Base-by-base conservation (phyloP, 768 basidiomycete species). In the Omphalotus guepiniiformis region DNA sequence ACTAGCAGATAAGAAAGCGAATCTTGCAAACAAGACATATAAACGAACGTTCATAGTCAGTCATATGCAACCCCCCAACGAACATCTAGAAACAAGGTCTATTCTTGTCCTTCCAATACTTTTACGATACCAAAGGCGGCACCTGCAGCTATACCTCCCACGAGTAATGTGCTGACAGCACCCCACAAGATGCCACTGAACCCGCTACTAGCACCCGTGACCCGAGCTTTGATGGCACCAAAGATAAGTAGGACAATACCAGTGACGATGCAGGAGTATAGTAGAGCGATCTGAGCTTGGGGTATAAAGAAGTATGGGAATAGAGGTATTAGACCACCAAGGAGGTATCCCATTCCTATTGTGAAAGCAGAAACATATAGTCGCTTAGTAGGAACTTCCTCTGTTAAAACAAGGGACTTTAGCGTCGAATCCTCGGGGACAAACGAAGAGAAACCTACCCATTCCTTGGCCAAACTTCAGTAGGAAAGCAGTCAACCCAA, bases 391-490 rank as follows among this genome's bases (percentile, higher is more conserved):
- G 94, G 89, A 28, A 96, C 79, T 66, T 98, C 95, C 76, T 96
- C 94, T 87, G 62, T 43, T 12, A 16, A 45, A 28, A 30, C 38
- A 25, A 51, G 15, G 39, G 21, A 23, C 4, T 1, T 22, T 4
- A 26, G 42, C n/a, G 23, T 26, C 8, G 25, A 4, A 12, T 18
- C 27, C 21, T 18, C 18, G 21, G 37, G 26, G 11, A 5, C 28
- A 29, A 35, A 26, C 40, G 38, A 15, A 25, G 29, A 12, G 12
- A 51, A 1, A 71, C 83, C 52, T 59, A 89, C 88, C 88, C 42
- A 96, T 60, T 15, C 93, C 92, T 62, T 89, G 87, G n/a, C 94
- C 94, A 55, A 97, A 97, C 67, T 92, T 96, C 56, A 98, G 78
- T 57, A 99, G 68, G 70, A 99, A 99, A 2, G 93, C 82, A 0